Percentiles rank a stretch among this genome's conserved stretches.
Conservation (phyloP, 2,329 filamentous ascomycete genomes). For the Colletotrichum australisinense region DNA sequence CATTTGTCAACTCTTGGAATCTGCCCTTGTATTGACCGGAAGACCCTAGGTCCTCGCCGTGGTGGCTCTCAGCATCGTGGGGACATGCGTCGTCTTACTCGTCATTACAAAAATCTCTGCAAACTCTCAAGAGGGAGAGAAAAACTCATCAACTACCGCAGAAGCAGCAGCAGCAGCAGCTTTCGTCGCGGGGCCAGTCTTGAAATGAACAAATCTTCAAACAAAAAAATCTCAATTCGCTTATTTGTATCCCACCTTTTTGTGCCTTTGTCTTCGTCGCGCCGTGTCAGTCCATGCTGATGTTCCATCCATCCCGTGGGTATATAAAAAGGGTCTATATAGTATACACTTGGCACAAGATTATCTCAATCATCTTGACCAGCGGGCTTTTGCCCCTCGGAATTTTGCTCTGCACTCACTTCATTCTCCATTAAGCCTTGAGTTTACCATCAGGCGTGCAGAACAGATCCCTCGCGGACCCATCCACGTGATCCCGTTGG, state of each 20-base stretch:
- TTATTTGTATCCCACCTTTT: not conserved
- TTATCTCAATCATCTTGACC: no score
- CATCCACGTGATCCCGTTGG: conserved; percentile 43
- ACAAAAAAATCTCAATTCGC: not conserved
- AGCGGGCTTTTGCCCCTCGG: no score
- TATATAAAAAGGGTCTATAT: conserved; percentile 34
- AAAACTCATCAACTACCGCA: not conserved
- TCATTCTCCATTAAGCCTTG: conserved; percentile 45
- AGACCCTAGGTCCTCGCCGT: conserved; percentile 67
- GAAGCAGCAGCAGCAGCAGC: not conserved
- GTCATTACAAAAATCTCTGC: conserved; percentile 55
- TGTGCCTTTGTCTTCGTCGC: not conserved
- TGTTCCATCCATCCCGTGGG: conserved; percentile 21
- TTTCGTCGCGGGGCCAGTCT: not conserved
- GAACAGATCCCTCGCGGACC: conserved; percentile 71
- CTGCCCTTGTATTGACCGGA: not conserved
- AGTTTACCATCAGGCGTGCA: conserved; percentile 52
- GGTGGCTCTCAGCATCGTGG: conserved; percentile 72
- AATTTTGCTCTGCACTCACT: not conserved
- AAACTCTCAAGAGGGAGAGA: not conserved
- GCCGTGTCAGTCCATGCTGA: conserved; percentile 11
- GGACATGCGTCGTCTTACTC: conserved; percentile 73
- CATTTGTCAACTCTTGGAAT: not conserved
- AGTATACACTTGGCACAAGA: not conserved
- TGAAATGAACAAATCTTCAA: conserved; percentile 3